phyloP scores from a whole-genome alignment of 2,329 filamentous ascomycete species.

The Curvularia sp. region DNA sequence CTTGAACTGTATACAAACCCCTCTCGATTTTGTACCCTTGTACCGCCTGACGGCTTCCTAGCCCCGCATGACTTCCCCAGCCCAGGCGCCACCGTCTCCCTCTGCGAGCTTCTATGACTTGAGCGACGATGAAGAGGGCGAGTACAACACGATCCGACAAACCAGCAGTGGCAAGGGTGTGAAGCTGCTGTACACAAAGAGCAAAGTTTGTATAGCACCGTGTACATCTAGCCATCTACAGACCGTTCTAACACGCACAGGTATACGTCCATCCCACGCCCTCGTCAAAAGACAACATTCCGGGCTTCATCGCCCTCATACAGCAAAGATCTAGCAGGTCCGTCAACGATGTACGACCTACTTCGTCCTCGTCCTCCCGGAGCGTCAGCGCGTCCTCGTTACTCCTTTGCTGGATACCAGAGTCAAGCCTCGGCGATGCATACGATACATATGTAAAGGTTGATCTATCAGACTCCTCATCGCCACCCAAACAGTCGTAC shows the following conservation, averaged over 20 bases:
- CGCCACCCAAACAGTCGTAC: slow-evolving; percentile 83
- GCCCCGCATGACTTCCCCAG: slow-evolving; percentile 45
- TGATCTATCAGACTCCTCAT: slow-evolving; percentile 81
- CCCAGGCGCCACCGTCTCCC: slow-evolving; percentile 67
- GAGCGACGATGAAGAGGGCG: slow-evolving; percentile 94
- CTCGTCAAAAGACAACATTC: slow-evolving; percentile 92
- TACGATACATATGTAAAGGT: slow-evolving; percentile 94
- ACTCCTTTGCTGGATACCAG: slow-evolving; percentile 91
- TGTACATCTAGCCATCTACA: not conserved
- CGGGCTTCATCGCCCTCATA: slow-evolving; percentile 89
- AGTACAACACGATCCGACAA: slow-evolving; percentile 92
- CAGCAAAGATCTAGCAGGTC: slow-evolving; percentile 73
- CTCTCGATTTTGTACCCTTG: slow-evolving; percentile 5
- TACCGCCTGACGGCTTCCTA: slow-evolving; percentile 10
- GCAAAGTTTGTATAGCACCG: slow-evolving; percentile 70
- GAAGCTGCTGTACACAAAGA: slow-evolving; percentile 94
- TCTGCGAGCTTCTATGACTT: slow-evolving; percentile 91
- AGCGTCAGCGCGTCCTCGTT: slow-evolving; percentile 70
- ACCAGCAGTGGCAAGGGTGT: slow-evolving; percentile 79
- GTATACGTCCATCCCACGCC: slow-evolving; percentile 96
- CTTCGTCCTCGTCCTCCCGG: slow-evolving; percentile 54
- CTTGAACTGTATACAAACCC: not conserved
- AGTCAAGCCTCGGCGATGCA: slow-evolving; percentile 81
- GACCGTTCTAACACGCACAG: slow-evolving; percentile 53
- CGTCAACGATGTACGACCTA: slow-evolving; percentile 45